Percentiles rank a stretch among this genome's conserved stretches.
Evolutionary conservation across 2,329 filamentous ascomycete species (phyloP).

Genomic region (Paracorniculantispora psalliotae): DNA sequence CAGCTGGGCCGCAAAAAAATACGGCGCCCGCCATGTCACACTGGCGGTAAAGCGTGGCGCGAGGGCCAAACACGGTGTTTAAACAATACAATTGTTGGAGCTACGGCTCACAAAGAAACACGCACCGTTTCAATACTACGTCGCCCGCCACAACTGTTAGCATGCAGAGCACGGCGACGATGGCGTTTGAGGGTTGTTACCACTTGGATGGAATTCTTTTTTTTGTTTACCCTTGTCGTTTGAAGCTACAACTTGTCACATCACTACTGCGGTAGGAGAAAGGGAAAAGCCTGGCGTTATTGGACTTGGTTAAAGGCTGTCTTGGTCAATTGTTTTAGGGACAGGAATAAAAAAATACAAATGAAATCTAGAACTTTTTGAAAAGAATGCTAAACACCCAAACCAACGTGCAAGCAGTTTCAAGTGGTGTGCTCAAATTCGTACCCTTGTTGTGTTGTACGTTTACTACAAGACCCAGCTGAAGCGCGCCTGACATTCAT

Average conservation of each 20-base stretch:
- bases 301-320: neutral
- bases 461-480: no score
- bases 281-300: slow-evolving; percentile 1
- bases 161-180: neutral
- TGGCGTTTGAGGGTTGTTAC: neutral
- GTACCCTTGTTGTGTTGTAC: no score
- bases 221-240: neutral
- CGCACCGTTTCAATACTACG: neutral
- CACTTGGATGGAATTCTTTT: neutral
- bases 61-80: no score
- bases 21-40: neutral
- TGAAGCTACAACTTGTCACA: neutral
- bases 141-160: neutral
- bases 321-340: neutral
- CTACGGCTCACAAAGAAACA: no score
- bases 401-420: no score
- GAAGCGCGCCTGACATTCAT: no score
- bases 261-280: neutral
- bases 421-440: no score
- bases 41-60: neutral
- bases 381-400: neutral
- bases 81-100: neutral
- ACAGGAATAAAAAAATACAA: neutral
- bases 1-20: neutral
- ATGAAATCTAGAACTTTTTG: neutral